Evolutionary conservation across 768 basidiomycete species (phyloP).

Genomic region (Chiua virens): DNA sequence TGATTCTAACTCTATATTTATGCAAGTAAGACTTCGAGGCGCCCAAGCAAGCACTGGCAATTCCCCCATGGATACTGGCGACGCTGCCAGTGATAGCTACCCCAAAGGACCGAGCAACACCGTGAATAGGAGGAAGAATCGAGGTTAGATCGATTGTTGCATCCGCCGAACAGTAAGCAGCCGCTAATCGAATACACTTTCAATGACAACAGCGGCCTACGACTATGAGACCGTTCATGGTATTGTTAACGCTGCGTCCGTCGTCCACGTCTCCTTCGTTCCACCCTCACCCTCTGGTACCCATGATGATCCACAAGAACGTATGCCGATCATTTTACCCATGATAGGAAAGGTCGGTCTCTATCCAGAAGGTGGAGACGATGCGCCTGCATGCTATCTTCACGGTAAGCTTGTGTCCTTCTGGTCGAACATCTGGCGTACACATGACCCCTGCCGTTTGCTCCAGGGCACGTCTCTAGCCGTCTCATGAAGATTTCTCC

Average conservation of each 20-base stretch:
- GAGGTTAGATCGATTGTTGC: conserved; percentile 11
- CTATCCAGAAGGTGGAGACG: conserved; percentile 11
- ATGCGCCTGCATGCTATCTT: conserved; percentile 18
- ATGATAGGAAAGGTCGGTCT: conserved; percentile 26
- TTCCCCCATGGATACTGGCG: conserved; percentile 47
- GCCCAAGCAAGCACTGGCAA: no score
- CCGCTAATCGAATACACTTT: neutral
- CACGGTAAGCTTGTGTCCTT: conserved; percentile 14
- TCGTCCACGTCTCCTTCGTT: conserved; percentile 25
- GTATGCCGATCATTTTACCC: conserved; percentile 22
- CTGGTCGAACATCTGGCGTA: neutral
- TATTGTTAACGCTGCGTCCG: conserved; percentile 23
- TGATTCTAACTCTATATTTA: no score
- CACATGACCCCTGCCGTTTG: neutral
- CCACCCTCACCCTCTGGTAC: conserved; percentile 14
- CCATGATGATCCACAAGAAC: conserved; percentile 10
- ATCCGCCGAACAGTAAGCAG: neutral
- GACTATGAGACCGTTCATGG: conserved; percentile 22
- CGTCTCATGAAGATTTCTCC: conserved; percentile 27
- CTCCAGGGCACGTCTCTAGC: conserved; percentile 21
- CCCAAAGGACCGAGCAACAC: conserved; percentile 31
- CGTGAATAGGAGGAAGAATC: conserved; percentile 26
- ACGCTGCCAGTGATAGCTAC: conserved; percentile 37
- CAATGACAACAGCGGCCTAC: conserved; percentile 14
- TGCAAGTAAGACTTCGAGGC: no score